phyloP scores from a whole-genome alignment of 73 alveolate species.

The Paramecium pentaurelia region DNA sequence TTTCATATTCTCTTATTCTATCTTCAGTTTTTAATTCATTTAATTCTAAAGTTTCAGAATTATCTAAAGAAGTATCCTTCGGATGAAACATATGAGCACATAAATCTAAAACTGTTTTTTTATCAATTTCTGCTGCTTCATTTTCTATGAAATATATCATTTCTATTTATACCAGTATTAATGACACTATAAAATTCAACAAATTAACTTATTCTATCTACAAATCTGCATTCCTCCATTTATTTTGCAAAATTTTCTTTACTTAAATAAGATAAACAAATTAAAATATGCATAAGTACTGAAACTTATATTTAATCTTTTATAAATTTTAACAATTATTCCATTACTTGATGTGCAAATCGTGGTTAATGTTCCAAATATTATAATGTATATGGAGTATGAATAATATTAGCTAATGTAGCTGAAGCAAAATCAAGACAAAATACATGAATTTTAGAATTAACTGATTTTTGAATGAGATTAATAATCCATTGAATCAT shows the following conservation, averaged over 20 bases:
- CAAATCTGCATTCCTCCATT: constrained; percentile 90
- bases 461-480: constrained; percentile 65
- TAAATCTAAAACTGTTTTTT: constrained; percentile 89
- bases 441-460: constrained; percentile 84
- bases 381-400: constrained; percentile 83
- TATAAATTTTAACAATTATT: constrained; percentile 46
- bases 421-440: constrained; percentile 93
- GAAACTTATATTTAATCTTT: constrained; percentile 83
- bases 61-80: constrained; percentile 85
- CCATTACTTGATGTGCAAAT: constrained; percentile 78
- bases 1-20: constrained; percentile 82
- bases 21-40: constrained; percentile 92
- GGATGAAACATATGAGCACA: constrained; percentile 95
- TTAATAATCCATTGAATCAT: constrained; percentile 80
- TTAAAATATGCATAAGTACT: constrained; percentile 90
- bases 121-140: constrained; percentile 88
- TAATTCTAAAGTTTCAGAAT: constrained; percentile 76
- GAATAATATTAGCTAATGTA: constrained; percentile 91
- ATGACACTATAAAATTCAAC: constrained; percentile 84
- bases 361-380: constrained; percentile 78
- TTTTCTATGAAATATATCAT: constrained; percentile 60
- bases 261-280: constrained; percentile 87
- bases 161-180: constrained; percentile 54
- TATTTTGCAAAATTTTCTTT: constrained; percentile 84
- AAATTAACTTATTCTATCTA: constrained; percentile 88